Conservation (phyloP, 2,329 filamentous ascomycete genomes). For the Triangularia setosa region DNA sequence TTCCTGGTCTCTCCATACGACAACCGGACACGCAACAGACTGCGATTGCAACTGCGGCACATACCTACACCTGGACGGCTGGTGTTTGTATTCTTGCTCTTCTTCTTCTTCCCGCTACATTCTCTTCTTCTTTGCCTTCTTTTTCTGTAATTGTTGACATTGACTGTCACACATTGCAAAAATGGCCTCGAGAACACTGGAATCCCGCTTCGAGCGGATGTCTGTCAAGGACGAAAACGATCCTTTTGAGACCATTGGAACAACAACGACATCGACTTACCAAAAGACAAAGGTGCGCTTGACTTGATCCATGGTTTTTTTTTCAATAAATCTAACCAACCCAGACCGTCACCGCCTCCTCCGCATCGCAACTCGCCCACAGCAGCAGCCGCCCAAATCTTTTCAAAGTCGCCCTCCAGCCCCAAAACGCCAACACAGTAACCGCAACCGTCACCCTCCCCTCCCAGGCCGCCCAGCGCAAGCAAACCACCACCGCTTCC, state of each 20-base stretch:
- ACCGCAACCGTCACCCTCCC: constrained; percentile 64
- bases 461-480: constrained; percentile 59
- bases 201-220: constrained; percentile 85
- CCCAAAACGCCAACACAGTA: constrained; percentile 64
- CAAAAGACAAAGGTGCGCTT: constrained; percentile 2
- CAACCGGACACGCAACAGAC: constrained; percentile 12
- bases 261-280: constrained; percentile 36
- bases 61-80: not conserved
- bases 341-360: constrained; percentile 28
- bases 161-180: not conserved
- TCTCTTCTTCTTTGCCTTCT: not conserved
- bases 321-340: not conserved
- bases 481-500: constrained; percentile 35
- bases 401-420: constrained; percentile 79
- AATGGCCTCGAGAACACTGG: constrained; percentile 74
- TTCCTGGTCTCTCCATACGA: constrained; percentile 18
- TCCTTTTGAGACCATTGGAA: constrained; percentile 36
- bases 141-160: not conserved
- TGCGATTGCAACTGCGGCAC: not conserved
- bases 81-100: not conserved
- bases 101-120: not conserved
- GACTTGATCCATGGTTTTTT: not conserved
- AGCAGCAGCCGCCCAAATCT: constrained; percentile 70
- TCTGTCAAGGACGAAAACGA: constrained; percentile 88
- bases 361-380: constrained; percentile 41